phyloP scores from a whole-genome alignment of 2,329 filamentous ascomycete species.

The Penicillium vulpinum region DNA sequence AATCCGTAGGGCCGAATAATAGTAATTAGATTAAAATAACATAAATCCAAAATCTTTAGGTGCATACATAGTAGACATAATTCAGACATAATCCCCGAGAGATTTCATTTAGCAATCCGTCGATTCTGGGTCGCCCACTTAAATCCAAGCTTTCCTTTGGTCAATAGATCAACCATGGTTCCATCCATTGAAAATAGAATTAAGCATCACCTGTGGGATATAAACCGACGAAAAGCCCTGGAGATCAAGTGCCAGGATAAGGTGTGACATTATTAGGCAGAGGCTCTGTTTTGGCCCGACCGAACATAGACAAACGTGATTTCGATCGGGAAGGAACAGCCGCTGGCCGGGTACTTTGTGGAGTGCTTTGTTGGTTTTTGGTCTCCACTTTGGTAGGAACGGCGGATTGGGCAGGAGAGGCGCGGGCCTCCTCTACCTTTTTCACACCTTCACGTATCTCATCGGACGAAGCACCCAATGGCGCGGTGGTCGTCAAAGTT shows the following conservation, averaged over 20 bases:
- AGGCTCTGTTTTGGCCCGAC: slow-evolving; percentile 26
- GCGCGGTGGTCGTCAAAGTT: slow-evolving; percentile 44
- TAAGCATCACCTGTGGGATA: neutral
- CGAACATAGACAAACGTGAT: slow-evolving; percentile 33
- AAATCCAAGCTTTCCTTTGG: neutral
- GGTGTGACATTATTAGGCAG: slow-evolving; percentile 29
- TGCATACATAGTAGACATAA: no score
- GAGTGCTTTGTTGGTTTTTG: neutral
- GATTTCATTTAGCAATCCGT: neutral
- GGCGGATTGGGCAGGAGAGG: slow-evolving; percentile 23
- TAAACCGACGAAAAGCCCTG: neutral
- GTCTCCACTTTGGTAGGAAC: slow-evolving; percentile 13
- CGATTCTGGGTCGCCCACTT: neutral
- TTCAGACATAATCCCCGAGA: neutral
- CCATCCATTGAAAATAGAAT: neutral
- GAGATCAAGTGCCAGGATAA: slow-evolving; percentile 38
- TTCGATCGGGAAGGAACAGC: slow-evolving; percentile 32
- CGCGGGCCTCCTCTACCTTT: slow-evolving; percentile 39
- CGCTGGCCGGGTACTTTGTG: slow-evolving; percentile 3
- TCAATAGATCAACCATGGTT: neutral
- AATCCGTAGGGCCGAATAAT: neutral
- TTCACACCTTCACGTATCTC: slow-evolving; percentile 44
- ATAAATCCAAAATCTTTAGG: neutral
- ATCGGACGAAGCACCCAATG: slow-evolving; percentile 41
- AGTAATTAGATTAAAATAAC: neutral